phyloP scores from a whole-genome alignment of 2,329 filamentous ascomycete species.

The Pseudogymnoascus sp. region DNA sequence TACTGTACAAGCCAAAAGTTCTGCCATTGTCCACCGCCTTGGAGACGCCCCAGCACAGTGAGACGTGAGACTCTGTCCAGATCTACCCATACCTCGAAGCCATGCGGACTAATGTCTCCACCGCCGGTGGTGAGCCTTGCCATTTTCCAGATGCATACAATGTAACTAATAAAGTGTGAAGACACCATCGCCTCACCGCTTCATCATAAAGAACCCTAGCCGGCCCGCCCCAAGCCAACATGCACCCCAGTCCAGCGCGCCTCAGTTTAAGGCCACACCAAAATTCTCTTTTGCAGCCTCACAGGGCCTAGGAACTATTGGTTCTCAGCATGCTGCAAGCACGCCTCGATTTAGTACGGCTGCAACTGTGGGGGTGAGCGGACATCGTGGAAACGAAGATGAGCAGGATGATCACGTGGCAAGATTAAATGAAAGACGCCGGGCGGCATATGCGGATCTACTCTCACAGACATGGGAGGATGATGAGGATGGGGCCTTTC shows the following conservation, averaged over 20 bases:
- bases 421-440: background rate
- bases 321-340: background rate
- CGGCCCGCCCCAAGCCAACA: conserved; percentile 18
- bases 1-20: background rate
- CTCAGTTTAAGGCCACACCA: conserved; percentile 28
- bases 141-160: background rate
- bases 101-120: conserved; percentile 23
- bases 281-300: conserved; percentile 27
- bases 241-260: conserved; percentile 17
- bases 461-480: background rate
- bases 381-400: background rate
- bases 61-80: background rate
- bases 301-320: conserved; percentile 12
- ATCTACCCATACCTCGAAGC: background rate
- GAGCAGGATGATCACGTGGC: background rate
- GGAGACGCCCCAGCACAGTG: background rate
- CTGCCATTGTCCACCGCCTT: background rate
- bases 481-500: background rate
- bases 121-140: conserved; percentile 24
- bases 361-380: background rate
- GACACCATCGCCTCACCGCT: conserved; percentile 32
- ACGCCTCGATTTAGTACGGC: background rate
- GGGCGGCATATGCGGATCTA: background rate
- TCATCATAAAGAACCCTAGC: conserved; percentile 25
- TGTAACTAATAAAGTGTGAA: conserved; percentile 16